Base-by-base conservation (phyloP, 257 asterid species). In the Marsdenia floribunda region DNA sequence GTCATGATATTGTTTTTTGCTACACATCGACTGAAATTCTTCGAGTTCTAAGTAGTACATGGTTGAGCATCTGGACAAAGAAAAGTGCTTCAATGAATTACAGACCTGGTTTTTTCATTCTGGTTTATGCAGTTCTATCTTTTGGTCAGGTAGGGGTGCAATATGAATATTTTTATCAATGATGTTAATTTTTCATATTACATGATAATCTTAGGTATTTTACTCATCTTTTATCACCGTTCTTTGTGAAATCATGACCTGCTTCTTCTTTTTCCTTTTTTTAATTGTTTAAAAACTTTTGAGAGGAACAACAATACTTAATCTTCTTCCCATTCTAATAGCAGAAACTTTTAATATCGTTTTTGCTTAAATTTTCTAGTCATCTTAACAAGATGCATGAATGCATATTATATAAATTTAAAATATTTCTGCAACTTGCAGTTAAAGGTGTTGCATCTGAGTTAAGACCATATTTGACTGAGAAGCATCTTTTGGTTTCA, bases 61-160 rank as follows among this genome's bases (percentile, higher is more conserved):
- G 97, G 98, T 78, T 94, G 85, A 89, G 98, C 82, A 79, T 86
- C 54, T 94, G 98, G 98, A 92, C 98, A 22, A 87, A 90, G 76
- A 88, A 86, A 80, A 87, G 95, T 81, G 82, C 88, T 73, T 74
- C 85, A 24, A 80, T 67, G 70, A 76, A 73, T 80, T 83, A 86
- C 64, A 82, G 77, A 37, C 85, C 97, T 54, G 90, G 88, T 63
- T 94, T 92, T 82, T 94, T 87, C 78, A 88, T 89, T 78, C 75
- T 92, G 81, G 90, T 94, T 72, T 94, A 94, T 84, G 91, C 97
- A 53, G 70, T 85, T 47, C 79, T 94, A 55, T 92, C 98, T 38
- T 85, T 82, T 52, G 88, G 88, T 73, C 90, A 85, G 80, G 91
- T 70, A 18, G 3, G 24, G 29, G 26, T 70, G 40, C 16, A 50